Evolutionary conservation across 495 filamentous ascomycete species (phyloP).

Genomic region (Penicillium lagena): DNA sequence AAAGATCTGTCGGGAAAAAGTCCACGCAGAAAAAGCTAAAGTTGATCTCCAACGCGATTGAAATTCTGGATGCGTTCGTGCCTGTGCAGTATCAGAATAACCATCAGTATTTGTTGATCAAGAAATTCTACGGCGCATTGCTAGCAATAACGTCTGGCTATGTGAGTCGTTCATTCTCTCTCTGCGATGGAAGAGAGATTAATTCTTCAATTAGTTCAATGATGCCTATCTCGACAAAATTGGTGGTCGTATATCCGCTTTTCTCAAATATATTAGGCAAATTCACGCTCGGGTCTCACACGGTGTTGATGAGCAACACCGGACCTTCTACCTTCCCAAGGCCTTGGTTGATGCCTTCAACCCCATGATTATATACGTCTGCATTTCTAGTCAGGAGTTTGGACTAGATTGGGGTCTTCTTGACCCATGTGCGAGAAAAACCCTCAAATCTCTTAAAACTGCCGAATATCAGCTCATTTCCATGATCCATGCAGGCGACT

Average conservation of each 20-base stretch:
- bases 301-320: not conserved
- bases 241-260: not conserved
- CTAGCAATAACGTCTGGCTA: not conserved
- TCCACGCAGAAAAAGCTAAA: not conserved
- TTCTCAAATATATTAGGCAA: not conserved
- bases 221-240: not conserved
- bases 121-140: conserved; percentile 5
- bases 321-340: not conserved
- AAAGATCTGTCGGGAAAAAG: not conserved
- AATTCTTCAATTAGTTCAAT: not conserved
- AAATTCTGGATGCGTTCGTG: conserved; percentile 4
- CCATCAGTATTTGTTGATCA: conserved; percentile 3
- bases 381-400: not conserved
- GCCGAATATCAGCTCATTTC: conserved; percentile 1
- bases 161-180: not conserved
- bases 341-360: conserved; percentile 2
- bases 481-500: conserved; percentile 6
- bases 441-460: not conserved
- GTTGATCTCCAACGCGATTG: not conserved
- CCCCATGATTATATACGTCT: conserved; percentile 1
- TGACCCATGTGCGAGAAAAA: not conserved
- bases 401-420: not conserved
- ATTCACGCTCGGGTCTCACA: not conserved
- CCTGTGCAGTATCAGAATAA: conserved; percentile 1
- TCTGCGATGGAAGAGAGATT: not conserved